Evolutionary conservation across 2,329 filamentous ascomycete genomes (phyloP).

Genomic region (Exophiala dermatitidis): DNA sequence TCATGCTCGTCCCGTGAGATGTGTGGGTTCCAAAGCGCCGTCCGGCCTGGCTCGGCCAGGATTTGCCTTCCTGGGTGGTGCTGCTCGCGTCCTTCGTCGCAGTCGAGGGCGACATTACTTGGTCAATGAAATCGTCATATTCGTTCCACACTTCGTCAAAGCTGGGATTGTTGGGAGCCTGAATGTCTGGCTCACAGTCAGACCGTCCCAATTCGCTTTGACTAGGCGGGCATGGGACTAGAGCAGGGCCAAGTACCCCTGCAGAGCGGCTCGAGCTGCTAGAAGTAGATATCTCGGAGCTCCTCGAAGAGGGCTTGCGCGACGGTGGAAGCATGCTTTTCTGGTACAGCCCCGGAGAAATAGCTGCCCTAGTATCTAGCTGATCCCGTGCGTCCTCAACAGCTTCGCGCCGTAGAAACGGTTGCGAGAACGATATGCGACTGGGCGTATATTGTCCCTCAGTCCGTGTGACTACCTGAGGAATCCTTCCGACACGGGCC

Average conservation of each 20-base stretch:
- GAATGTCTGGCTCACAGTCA: background rate
- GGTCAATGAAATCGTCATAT: constrained; percentile 80
- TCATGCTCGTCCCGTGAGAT: constrained; percentile 13
- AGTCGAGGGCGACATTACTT: constrained; percentile 48
- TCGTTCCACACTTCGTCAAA: constrained; percentile 86
- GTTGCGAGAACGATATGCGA: constrained; percentile 75
- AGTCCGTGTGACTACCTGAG: constrained; percentile 64
- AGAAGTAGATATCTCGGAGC: constrained; percentile 65
- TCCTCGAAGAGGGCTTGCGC: constrained; percentile 36
- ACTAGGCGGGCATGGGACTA: constrained; percentile 2
- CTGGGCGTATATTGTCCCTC: constrained; percentile 59
- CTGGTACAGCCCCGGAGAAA: constrained; percentile 14
- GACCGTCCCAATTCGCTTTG: background rate
- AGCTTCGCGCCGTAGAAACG: constrained; percentile 53
- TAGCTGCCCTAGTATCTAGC: constrained; percentile 5
- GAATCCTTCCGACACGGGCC: constrained; percentile 75
- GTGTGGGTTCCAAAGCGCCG: constrained; percentile 13
- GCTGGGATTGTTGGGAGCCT: constrained; percentile 10
- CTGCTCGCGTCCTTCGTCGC: constrained; percentile 33
- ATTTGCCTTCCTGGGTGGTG: constrained; percentile 52
- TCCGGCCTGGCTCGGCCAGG: constrained; percentile 33
- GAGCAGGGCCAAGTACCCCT: constrained; percentile 39
- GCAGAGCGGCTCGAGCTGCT: constrained; percentile 55
- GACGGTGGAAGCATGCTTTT: constrained; percentile 25
- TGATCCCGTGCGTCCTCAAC: constrained; percentile 29